phyloP scores from a whole-genome alignment of 139 green algal species.

The Coelastrella sp. region DNA sequence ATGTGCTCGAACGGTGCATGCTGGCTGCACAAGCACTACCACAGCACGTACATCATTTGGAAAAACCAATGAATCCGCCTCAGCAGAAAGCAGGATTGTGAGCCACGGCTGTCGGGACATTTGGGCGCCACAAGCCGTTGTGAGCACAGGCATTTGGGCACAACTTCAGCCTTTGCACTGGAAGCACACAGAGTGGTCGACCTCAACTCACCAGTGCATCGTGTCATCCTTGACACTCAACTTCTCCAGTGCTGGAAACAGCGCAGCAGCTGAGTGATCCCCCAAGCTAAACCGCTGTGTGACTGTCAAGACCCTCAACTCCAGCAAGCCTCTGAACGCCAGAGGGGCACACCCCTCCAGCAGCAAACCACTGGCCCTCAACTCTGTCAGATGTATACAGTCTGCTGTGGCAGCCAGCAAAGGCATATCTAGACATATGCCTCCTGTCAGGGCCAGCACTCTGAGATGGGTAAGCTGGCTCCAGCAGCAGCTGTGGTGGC shows the following conservation, averaged over 20 bases:
- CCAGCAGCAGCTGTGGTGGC: slow-evolving; percentile 16
- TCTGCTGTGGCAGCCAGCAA: slow-evolving; percentile 24
- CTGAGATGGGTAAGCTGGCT: slow-evolving; percentile 6
- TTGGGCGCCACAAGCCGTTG: no score
- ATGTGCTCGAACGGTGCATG: no score
- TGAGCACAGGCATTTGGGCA: no score
- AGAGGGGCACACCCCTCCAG: neutral
- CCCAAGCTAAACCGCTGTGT: slow-evolving; percentile 20
- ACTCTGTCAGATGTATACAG: neutral
- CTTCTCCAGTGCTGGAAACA: slow-evolving; percentile 13
- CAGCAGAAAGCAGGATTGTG: no score
- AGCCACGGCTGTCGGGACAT: no score
- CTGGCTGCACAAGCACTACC: no score
- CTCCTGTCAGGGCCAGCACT: neutral
- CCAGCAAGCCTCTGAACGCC: neutral
- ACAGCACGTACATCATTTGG: no score
- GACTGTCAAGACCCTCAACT: slow-evolving; percentile 4
- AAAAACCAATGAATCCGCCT: no score
- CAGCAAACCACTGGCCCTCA: slow-evolving; percentile 23
- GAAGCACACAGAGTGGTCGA: neutral
- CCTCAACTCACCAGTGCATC: neutral
- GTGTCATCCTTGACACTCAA: slow-evolving; percentile 5
- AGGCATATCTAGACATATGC: slow-evolving; percentile 8
- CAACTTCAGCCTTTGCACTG: no score
- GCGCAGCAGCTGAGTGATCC: neutral